These are phyloP conservation scores for Tricholoma sp. DNA, from an alignment of 768 basidiomycete genomes.

Conservation along the genomic window DNA sequence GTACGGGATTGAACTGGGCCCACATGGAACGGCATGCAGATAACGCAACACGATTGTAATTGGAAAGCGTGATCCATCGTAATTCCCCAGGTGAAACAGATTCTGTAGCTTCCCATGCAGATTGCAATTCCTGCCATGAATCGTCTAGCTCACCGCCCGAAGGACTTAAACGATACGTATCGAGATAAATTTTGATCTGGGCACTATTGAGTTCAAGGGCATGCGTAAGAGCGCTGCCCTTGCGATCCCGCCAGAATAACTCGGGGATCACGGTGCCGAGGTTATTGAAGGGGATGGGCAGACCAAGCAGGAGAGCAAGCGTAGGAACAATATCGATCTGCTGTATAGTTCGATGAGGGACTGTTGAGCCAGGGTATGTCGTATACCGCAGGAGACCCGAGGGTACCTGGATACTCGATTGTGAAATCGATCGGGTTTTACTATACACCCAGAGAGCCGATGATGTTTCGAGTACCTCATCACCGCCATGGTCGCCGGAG, in stretches of 20 bases:
- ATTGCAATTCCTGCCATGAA: slow-evolving; percentile 50
- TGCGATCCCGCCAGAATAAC: slow-evolving; percentile 60
- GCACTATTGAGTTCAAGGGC: slow-evolving; percentile 68
- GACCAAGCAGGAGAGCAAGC: slow-evolving; percentile 80
- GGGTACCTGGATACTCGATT: slow-evolving; percentile 33
- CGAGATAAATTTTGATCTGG: slow-evolving; percentile 75
- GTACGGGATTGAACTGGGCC: slow-evolving; percentile 85
- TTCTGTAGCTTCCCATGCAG: slow-evolving; percentile 37
- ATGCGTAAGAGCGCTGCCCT: slow-evolving; percentile 36
- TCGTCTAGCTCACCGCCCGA: slow-evolving; percentile 72
- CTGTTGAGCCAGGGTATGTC: slow-evolving; percentile 53
- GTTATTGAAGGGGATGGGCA: slow-evolving; percentile 95
- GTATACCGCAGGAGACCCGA: slow-evolving; percentile 46
- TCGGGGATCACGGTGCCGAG: slow-evolving; percentile 91
- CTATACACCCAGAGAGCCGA: slow-evolving; percentile 91
- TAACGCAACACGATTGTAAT: slow-evolving; percentile 60
- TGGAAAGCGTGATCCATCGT: slow-evolving; percentile 34
- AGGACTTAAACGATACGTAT: slow-evolving; percentile 64
- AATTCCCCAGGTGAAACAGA: slow-evolving; percentile 20
- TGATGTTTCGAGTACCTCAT: slow-evolving; percentile 78
- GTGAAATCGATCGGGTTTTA: slow-evolving; percentile 54
- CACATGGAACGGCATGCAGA: slow-evolving; percentile 78
- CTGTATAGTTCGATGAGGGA: slow-evolving; percentile 62
- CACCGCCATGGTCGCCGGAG: slow-evolving; percentile 94
- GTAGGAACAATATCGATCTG: slow-evolving; percentile 94